Evolutionary conservation across 75 land plant species (phyloP), one percentile per base, ranked within the genome.

Genomic region (Pinus tabuliformis): DNA sequence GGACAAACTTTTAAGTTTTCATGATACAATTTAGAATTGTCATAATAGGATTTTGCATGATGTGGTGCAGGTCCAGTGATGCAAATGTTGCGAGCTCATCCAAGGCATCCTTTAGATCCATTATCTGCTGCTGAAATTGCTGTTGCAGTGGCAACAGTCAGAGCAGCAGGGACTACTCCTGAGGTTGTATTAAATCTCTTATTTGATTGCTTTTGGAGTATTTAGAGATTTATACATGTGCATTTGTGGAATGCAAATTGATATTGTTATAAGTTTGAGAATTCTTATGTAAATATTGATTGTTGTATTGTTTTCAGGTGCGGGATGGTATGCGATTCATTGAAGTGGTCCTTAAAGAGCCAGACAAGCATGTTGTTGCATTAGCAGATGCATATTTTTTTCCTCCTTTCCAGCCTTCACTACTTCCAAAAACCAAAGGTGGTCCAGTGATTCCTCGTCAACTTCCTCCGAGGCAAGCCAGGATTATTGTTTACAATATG

Each of bases 371-470:
- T 52, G 84, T 97, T 36, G 92, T 97, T 54, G 98, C 98, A 36
- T 72, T 97, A 56, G 99, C 99, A 52, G 99, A 97, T 84, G 98
- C 98, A 3, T 92, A 95, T 76, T 97, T 95, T 82, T 97, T 97
- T 72, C 99, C 98, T 5, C 99, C 99, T 18, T 97, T 96, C 60
- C 99, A 97, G 63, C 99, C 99, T 57, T 90, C 92, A n/a, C 76
- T 91, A 20, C 87, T 91, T 70, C 85, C 91, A 8, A 95, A 78
- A 70, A 88, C 88, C 26, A 92, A 92, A 84, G 95, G 93, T 24
- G 96, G 92, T 28, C 87, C 98, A 3, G 78, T 91, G 17, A 88
- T 91, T 72, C 99, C 98, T 15, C 84, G 81, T 28, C 94, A 94
- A 77, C 88, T 97, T 18, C 99, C 99, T 65, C 98, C 95, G 0